These are phyloP conservation scores for Colletotrichum phormii DNA, from an alignment of 2,329 filamentous ascomycete genomes.

Conservation along the genomic window DNA sequence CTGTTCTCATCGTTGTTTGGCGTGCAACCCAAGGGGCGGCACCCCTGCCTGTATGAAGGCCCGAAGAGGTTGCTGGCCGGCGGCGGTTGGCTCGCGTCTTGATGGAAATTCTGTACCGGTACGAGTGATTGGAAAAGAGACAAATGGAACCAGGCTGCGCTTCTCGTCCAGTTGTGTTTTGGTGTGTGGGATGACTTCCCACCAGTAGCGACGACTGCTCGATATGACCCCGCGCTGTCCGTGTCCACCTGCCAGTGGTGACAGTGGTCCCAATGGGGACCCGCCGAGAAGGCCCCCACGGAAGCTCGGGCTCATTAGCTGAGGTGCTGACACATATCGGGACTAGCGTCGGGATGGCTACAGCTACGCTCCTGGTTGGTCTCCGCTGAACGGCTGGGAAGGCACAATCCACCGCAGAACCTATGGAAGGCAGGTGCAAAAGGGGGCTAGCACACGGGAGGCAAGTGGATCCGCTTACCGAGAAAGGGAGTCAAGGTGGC, in stretches of 20 bases:
- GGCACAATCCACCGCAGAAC: background rate
- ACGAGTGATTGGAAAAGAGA: constrained; percentile 9
- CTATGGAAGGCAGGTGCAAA: background rate
- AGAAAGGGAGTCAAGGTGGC: background rate
- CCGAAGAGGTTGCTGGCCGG: constrained; percentile 14
- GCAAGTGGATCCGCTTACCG: constrained; percentile 13
- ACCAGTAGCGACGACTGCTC: constrained; percentile 14
- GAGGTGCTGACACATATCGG: constrained; percentile 14
- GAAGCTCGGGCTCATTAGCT: constrained; percentile 21
- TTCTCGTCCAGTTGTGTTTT: constrained; percentile 3
- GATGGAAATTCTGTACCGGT: constrained; percentile 28
- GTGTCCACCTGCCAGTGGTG: constrained; percentile 15
- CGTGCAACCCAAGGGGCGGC: constrained; percentile 13
- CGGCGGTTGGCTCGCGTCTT: constrained; percentile 16
- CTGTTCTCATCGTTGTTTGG: background rate
- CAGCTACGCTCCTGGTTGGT: constrained; percentile 6
- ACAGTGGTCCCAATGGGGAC: background rate
- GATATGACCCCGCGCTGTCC: constrained; percentile 10
- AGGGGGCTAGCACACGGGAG: constrained; percentile 8
- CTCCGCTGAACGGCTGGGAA: background rate
- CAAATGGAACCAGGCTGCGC: constrained; percentile 23
- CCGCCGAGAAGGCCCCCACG: constrained; percentile 10
- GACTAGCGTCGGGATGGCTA: background rate
- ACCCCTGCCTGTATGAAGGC: constrained; percentile 32
- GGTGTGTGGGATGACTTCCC: constrained; percentile 18